Evolutionary conservation across 1,284 basidiomycete species (phyloP), one percentile per base, ranked within the genome.

Genomic region (Malassezia vespertilionis): DNA sequence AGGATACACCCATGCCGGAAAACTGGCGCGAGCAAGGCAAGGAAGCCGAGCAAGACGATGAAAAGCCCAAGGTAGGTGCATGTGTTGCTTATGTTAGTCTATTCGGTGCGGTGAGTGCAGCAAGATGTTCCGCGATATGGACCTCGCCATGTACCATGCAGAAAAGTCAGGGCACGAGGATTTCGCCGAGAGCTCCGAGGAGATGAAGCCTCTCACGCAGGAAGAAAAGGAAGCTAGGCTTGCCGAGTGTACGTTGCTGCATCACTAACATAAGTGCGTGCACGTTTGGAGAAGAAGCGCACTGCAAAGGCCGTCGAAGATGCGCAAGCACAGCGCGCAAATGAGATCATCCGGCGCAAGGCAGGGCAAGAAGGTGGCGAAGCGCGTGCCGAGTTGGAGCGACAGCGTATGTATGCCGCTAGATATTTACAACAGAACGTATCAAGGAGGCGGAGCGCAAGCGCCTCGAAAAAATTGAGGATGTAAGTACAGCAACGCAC

Each of bases 151-250:
- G 60, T 95, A 82, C 73, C 90, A 96, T 65, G 90, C 90, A 2
- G 87, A 93, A 72, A 90, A 89, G 74, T 85, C 82, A 54, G 90
- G 90, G 0, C 90, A 96, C 68, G 82, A 60, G 18, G 56, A 65
- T 26, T 95, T 95, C 58, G 88, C 91, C 67, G 90, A 97, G 71
- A 89, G 85, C 4, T 85, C 82, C 0, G 89, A 96, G 67, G 90
- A 93, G 82, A 80, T 90, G 70, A 86, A 84, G 69, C 90, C 91
- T 0, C 73, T 96, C 42, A 96, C 90, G 0, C 88, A 95, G 71
- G 88, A 95, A 63, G 88, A 97, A 72, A 93, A 84, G 77, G 79
- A 81, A 55, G 76, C 81, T 54, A 85, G 82, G 65, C 77, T 96
- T 0, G 79, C 75, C 1, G 88, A 95, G 56, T 55, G 56, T 58